Base-by-base conservation (phyloP, 768 basidiomycete genomes). In the Boletus eberwhitei region DNA sequence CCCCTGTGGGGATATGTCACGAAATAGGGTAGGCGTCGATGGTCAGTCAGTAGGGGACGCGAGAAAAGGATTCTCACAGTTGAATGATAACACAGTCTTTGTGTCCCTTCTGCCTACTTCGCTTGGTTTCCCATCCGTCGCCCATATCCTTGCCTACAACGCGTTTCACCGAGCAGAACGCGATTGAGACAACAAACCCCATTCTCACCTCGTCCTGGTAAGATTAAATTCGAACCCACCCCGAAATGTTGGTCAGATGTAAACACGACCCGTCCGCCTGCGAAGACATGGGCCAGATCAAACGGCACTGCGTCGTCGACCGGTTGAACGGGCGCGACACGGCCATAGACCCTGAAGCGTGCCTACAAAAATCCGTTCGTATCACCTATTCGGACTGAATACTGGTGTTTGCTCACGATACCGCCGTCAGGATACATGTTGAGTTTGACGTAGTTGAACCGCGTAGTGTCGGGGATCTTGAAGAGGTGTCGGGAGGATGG, bases 401-500 rank as follows among this genome's bases (percentile, higher is more conserved):
- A 11, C 11, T 9, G 17, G 8, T 6, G 3, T 21, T 4, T 48
- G 24, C 47, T 74, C 66, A 93, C 94, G 67, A 98, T 93, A 3
- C 97, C 97, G 38, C 97, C 97, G 64, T 99, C 97, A 3, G 97
- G 97, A 73, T 93, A 93, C 83, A 96, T 94, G 61, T 88, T 86
- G 22, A 99, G 83, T 71, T 91, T 97, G 54, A 99, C 85, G 70
- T 88, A 89, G 58, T 87, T 95, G 53, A 80, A 77, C 13, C 71
- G 65, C 2, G 67, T 52, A 1, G 82, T 81, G 13, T 75, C 66
- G 16, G 83, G 66, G 39, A 94, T 78, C 55, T 81, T 81, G 79
- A 98, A 98, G 34, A 98, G 77, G 69, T 99, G 97, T 50, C 87
- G 80, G n/a, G 88, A 86, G 58, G 80, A 84, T 8, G 97, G 96